A percentile compares a stretch with the other conserved stretches of the same genome.
Evolutionary conservation across 2,329 filamentous ascomycete species (phyloP).

Genomic region (Aspergillus novofumigatus): DNA sequence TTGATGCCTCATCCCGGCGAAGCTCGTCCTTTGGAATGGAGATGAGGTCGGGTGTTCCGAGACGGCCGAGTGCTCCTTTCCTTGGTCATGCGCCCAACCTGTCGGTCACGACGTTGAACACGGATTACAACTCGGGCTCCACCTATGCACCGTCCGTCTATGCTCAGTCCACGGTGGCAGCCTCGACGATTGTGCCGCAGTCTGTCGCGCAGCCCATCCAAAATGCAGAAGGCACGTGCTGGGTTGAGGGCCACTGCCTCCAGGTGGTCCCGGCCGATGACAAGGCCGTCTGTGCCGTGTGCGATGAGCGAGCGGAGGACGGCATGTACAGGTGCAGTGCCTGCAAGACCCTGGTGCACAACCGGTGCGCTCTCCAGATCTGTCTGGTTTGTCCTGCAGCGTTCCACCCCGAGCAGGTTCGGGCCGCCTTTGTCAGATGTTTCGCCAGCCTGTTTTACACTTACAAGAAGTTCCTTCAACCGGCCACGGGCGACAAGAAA

Average conservation of each 20-base stretch:
- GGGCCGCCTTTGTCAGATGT: conserved; percentile 64
- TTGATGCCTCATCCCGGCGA: conserved; percentile 73
- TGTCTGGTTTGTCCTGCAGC: conserved; percentile 63
- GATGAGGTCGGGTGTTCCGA: conserved; percentile 53
- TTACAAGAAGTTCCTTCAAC: conserved; percentile 60
- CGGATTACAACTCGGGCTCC: conserved; percentile 36
- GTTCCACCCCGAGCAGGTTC: conserved; percentile 63
- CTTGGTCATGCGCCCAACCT: conserved; percentile 54
- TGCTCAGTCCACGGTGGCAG: conserved; percentile 48
- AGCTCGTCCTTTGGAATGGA: conserved; percentile 91
- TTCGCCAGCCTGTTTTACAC: conserved; percentile 67
- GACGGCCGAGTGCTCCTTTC: conserved; percentile 68
- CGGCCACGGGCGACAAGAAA: conserved; percentile 57
- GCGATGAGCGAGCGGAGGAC: conserved; percentile 56
- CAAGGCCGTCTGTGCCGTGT: conserved; percentile 44
- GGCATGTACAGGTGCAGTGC: conserved; percentile 47
- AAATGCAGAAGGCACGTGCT: conserved; percentile 41
- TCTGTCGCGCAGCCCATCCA: conserved; percentile 34
- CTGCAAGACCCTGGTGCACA: conserved; percentile 52
- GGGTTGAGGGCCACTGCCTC: conserved; percentile 48
- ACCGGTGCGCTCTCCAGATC: conserved; percentile 56
- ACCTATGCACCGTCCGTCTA: conserved; percentile 49
- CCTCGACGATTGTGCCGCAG: conserved; percentile 49
- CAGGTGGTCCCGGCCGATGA: conserved; percentile 43
- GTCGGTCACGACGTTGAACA: conserved; percentile 44